Evolutionary conservation across 176 grass and related monocot genomes (phyloP).

Genomic region (Pharus latifolius): DNA sequence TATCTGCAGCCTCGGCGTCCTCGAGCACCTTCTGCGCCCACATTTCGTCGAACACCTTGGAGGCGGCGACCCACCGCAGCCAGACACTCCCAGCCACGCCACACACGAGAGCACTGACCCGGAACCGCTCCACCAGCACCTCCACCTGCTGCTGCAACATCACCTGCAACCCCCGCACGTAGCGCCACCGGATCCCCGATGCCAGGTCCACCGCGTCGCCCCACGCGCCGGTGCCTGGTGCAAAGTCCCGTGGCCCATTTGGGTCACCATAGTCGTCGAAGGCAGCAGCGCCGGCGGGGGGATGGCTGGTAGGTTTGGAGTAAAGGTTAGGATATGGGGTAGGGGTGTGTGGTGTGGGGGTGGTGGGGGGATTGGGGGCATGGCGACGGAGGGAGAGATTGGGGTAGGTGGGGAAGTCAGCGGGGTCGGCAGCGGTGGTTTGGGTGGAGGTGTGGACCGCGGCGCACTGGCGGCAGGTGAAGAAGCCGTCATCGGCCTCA

Average conservation of each 20-base stretch:
- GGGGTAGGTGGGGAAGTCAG: neutral
- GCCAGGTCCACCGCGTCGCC: constrained; percentile 22
- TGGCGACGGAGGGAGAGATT: constrained; percentile 5
- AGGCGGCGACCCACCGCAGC: constrained; percentile 39
- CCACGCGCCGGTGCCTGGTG: neutral
- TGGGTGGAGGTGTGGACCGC: constrained; percentile 33
- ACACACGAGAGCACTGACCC: constrained; percentile 49
- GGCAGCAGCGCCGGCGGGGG: neutral
- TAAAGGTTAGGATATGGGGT: neutral
- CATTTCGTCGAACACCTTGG: constrained; percentile 52
- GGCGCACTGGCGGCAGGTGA: constrained; percentile 45
- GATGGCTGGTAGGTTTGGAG: neutral
- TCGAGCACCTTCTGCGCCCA: constrained; percentile 37
- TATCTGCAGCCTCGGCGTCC: neutral
- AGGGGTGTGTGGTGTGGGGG: constrained; percentile 6
- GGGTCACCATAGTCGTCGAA: constrained; percentile 20
- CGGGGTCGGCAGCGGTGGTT: constrained; percentile 29
- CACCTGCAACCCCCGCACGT: constrained; percentile 64
- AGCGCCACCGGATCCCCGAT: constrained; percentile 25
- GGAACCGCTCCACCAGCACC: constrained; percentile 53
- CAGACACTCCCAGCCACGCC: constrained; percentile 43
- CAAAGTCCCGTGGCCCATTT: constrained; percentile 39
- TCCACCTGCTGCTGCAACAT: constrained; percentile 65
- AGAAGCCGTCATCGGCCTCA: constrained; percentile 41
- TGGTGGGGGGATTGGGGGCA: neutral